Evolutionary conservation across 179 eudicot species (phyloP).

Genomic region (Spergularia azorica): DNA sequence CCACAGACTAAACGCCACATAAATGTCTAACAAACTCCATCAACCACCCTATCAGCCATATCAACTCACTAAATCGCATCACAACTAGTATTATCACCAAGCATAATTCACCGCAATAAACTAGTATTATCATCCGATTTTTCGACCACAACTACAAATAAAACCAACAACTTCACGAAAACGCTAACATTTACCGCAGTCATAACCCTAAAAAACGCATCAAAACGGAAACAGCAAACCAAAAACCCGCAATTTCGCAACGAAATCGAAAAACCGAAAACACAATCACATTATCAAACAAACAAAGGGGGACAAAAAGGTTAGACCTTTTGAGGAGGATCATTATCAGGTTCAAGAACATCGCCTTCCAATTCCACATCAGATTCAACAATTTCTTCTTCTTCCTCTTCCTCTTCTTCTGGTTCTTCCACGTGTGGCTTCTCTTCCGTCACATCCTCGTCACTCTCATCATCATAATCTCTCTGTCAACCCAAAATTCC

Average conservation of each 20-base stretch:
- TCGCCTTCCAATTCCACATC: conserved; percentile 91
- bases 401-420: conserved; percentile 67
- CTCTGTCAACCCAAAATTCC: conserved; percentile 31
- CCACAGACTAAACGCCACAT: too few species aligned
- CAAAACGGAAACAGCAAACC: too few species aligned
- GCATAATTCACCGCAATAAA: neutral
- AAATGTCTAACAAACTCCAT: neutral
- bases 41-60: neutral
- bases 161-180: neutral
- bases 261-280: neutral
- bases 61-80: neutral
- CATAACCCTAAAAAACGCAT: neutral
- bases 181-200: neutral
- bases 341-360: conserved; percentile 88
- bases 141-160: too few species aligned
- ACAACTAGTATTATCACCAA: too few species aligned
- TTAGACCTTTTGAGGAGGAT: conserved; percentile 86
- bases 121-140: too few species aligned
- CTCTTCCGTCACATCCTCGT: conserved; percentile 54
- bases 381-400: conserved; percentile 81
- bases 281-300: neutral
- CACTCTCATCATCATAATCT: conserved; percentile 64
- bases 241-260: neutral
- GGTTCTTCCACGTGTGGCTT: conserved; percentile 40
- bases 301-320: neutral